Evolutionary conservation across 2,329 filamentous ascomycete species (phyloP).

Genomic region (Cryphonectria japonica): DNA sequence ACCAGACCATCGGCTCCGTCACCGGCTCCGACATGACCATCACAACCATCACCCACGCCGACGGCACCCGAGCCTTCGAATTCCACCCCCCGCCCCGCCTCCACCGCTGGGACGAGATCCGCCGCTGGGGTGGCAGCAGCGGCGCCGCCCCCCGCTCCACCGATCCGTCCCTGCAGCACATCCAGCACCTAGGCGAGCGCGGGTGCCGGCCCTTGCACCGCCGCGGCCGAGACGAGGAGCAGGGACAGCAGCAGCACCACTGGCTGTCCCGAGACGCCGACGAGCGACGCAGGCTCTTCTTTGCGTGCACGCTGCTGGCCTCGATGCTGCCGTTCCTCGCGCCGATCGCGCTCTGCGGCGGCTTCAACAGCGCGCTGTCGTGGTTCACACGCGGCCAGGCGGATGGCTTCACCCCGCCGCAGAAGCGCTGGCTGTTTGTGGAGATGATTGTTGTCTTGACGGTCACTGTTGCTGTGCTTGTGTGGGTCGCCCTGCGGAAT

Average conservation of each 20-base stretch:
- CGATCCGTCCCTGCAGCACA: constrained; percentile 28
- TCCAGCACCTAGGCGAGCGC: constrained; percentile 26
- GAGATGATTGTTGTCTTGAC: constrained; percentile 37
- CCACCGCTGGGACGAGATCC: constrained; percentile 34
- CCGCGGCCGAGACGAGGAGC: not conserved
- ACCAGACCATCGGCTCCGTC: constrained; percentile 23
- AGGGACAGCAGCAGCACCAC: constrained; percentile 29
- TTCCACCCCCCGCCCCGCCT: constrained; percentile 27
- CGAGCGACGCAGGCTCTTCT: constrained; percentile 42
- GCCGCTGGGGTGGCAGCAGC: constrained; percentile 12
- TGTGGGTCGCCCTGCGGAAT: constrained; percentile 31
- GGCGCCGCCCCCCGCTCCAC: constrained; percentile 22
- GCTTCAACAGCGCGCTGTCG: constrained; percentile 49
- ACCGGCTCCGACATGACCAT: constrained; percentile 23
- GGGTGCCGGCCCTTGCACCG: not conserved
- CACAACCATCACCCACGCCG: constrained; percentile 19
- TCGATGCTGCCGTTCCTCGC: constrained; percentile 54
- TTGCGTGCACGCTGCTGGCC: constrained; percentile 43
- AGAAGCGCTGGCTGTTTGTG: constrained; percentile 41
- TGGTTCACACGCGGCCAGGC: constrained; percentile 55
- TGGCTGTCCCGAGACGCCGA: constrained; percentile 38
- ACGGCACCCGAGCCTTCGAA: constrained; percentile 19
- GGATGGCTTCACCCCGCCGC: constrained; percentile 42
- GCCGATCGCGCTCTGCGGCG: constrained; percentile 48
- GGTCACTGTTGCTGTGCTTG: constrained; percentile 26